Conservation (phyloP, 2,329 filamentous ascomycete species). For the Colletotrichum abscissum region DNA sequence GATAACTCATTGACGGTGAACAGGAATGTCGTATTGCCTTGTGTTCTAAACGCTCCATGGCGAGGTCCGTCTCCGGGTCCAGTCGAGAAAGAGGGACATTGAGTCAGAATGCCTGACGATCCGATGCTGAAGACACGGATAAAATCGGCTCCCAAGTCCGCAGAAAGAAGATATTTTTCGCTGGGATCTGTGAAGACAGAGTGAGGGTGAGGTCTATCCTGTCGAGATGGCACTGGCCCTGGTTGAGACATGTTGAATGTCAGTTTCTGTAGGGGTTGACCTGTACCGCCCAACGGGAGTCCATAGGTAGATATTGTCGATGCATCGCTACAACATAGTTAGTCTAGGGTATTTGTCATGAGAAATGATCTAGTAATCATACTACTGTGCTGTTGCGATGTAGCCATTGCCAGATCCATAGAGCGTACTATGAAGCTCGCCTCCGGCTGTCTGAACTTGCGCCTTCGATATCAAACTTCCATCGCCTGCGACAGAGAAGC, state of each 20-base stretch:
- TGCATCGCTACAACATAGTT: conserved; percentile 45
- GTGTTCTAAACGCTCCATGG: conserved; percentile 61
- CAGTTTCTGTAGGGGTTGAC: conserved; percentile 48
- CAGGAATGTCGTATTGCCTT: conserved; percentile 43
- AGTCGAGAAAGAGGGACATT: conserved; percentile 55
- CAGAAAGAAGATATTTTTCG: conserved; percentile 59
- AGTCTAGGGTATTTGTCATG: background rate
- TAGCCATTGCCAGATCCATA: conserved; percentile 55
- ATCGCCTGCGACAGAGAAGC: conserved; percentile 45
- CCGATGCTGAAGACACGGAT: conserved; percentile 65
- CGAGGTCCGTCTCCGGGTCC: conserved; percentile 62
- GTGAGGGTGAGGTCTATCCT: conserved; percentile 67
- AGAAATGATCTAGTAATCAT: conserved; percentile 32
- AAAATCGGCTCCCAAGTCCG: conserved; percentile 66
- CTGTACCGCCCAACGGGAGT: conserved; percentile 47
- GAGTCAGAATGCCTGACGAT: conserved; percentile 55
- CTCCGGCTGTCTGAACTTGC: conserved; percentile 46
- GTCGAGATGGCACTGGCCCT: conserved; percentile 58
- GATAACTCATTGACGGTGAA: conserved; percentile 61
- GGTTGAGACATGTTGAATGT: conserved; percentile 54
- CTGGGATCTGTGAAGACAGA: conserved; percentile 61
- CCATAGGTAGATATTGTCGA: conserved; percentile 57
- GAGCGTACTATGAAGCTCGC: conserved; percentile 53
- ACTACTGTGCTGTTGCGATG: conserved; percentile 58
- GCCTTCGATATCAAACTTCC: conserved; percentile 46